These are phyloP conservation scores for Seiridium cupressi DNA, from an alignment of 2,329 filamentous ascomycete species.

Conservation along the genomic window DNA sequence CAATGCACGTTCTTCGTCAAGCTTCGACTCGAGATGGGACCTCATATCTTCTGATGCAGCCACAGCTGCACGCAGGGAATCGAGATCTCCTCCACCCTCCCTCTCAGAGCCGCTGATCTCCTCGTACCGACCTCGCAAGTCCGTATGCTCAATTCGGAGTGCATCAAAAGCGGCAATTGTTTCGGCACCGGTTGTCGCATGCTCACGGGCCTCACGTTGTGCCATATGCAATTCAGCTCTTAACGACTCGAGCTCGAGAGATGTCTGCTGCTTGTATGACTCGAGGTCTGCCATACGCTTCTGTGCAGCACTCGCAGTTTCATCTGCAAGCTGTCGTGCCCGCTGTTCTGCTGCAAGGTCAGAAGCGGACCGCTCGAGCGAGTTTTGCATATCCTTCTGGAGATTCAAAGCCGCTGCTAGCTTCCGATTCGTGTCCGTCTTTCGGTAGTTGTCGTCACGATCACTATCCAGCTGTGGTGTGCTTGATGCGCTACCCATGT, in stretches of 20 bases:
- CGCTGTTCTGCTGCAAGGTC: slow-evolving; percentile 81
- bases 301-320: slow-evolving; percentile 79
- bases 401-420: slow-evolving; percentile 77
- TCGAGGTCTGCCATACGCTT: slow-evolving; percentile 83
- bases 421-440: slow-evolving; percentile 75
- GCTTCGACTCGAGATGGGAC: slow-evolving; percentile 71
- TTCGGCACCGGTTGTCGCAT: slow-evolving; percentile 75
- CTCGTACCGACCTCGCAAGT: slow-evolving; percentile 67
- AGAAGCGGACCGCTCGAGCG: slow-evolving; percentile 63
- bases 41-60: slow-evolving; percentile 76
- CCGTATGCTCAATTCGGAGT: slow-evolving; percentile 82
- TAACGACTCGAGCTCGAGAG: slow-evolving; percentile 80
- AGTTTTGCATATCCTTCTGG: slow-evolving; percentile 79
- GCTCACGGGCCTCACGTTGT: slow-evolving; percentile 76
- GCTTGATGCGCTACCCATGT: slow-evolving; percentile 60
- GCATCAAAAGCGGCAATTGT: slow-evolving; percentile 72
- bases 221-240: slow-evolving; percentile 81
- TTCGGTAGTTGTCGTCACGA: slow-evolving; percentile 59
- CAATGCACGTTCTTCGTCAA: slow-evolving; percentile 78
- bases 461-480: slow-evolving; percentile 59
- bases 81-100: slow-evolving; percentile 69
- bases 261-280: slow-evolving; percentile 76
- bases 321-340: slow-evolving; percentile 81
- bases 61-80: slow-evolving; percentile 74
- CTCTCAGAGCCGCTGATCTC: slow-evolving; percentile 65